Conservation (phyloP, 1,139 yeast species). For the Taphrina flavorubra region DNA sequence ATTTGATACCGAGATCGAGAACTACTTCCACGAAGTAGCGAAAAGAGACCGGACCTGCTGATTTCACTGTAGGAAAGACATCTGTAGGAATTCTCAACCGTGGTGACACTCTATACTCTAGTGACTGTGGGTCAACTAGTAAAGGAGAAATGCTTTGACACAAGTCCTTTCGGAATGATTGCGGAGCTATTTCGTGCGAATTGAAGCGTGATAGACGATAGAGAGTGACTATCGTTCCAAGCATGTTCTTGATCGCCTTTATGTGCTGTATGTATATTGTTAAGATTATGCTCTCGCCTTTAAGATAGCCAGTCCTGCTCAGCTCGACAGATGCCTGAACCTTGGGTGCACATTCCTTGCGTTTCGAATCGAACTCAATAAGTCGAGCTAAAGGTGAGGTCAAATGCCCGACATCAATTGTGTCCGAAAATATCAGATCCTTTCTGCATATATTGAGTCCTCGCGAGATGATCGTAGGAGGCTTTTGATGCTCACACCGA, state of each 20-base stretch:
- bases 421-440: slow-evolving; percentile 66
- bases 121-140: slow-evolving; percentile 72
- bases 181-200: slow-evolving; percentile 61
- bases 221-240: slow-evolving; percentile 78
- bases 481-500: slow-evolving; percentile 60
- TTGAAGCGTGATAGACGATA: slow-evolving; percentile 81
- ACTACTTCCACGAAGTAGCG: slow-evolving; percentile 85
- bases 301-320: slow-evolving; percentile 25
- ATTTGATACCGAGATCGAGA: slow-evolving; percentile 65
- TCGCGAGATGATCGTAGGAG: slow-evolving; percentile 47
- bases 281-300: slow-evolving; percentile 24
- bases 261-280: slow-evolving; percentile 63
- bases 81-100: slow-evolving; percentile 79
- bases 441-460: slow-evolving; percentile 51
- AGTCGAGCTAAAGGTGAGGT: slow-evolving; percentile 57
- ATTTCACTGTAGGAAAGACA: slow-evolving; percentile 80
- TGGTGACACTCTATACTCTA: slow-evolving; percentile 65
- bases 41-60: slow-evolving; percentile 72
- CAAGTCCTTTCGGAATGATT: slow-evolving; percentile 79
- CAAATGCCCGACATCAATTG: slow-evolving; percentile 71
- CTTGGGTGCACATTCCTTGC: slow-evolving; percentile 10
- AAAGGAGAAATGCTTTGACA: slow-evolving; percentile 78
- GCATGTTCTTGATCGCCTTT: slow-evolving; percentile 70
- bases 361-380: slow-evolving; percentile 25
- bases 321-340: slow-evolving; percentile 29